Evolutionary conservation across 176 grass and related monocot species (phyloP), one percentile per base, ranked within the genome.

Genomic region (Triticum dicoccoides): DNA sequence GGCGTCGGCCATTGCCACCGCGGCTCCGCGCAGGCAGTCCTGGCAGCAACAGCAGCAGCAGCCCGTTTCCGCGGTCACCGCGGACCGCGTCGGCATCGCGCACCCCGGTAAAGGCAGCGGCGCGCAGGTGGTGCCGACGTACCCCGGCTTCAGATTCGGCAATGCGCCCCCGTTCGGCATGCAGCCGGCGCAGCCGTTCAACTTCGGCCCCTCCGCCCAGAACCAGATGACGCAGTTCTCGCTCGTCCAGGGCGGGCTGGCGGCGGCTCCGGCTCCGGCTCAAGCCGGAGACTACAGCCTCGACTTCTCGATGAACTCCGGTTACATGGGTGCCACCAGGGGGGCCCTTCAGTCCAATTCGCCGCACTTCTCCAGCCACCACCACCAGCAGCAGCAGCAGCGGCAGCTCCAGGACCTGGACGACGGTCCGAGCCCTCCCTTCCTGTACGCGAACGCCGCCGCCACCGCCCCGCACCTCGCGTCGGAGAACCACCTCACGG

Each of bases 281-380:
- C 30, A 89, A 15, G 81, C 91, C 47, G 92, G 84, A 34, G 90
- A 94, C 80, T 94, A 94, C 82, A 97, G 73, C 86, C 91, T 95
- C 84, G 83, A 91, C 84, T 95, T 95, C 87, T 95, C 92, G 37
- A 95, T 95, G 61, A 86, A 90, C 34, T 95, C 92, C 11, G 90
- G 90, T 89, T 83, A 90, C 70, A 52, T 91, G 80, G 95, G 92
- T 88, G 85, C 88, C 95, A 92, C 76, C 67, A 97, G 95, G 95
- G 92, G 95, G 90, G 89, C 95, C 95, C 95, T 97, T 97, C 95
- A 95, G 95, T 97, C 95, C 95, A 97, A 97, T 95, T 95, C 95
- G 44, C 89, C 92, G 18, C 78, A 78, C 20, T 91, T 88, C 34
- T 83, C 90, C 9, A 85, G 81, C 65, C 83, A 89, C 63, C 89